Evolutionary conservation across 352 stramenopile genomes (phyloP).

Genomic region (Phytophthora litchii): DNA sequence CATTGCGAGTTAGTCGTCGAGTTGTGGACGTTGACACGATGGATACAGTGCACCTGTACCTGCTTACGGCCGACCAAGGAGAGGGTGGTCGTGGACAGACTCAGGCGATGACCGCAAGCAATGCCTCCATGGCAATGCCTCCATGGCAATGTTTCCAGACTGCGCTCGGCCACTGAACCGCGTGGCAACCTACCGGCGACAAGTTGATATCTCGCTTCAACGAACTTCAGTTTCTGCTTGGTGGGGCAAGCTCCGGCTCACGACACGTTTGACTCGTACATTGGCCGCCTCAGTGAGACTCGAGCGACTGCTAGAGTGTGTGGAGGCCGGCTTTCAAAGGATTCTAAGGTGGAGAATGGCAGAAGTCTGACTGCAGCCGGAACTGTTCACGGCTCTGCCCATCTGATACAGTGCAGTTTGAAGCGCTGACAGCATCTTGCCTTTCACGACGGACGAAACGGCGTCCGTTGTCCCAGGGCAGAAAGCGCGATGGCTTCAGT

Average conservation of each 20-base stretch:
- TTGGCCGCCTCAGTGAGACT: conserved; percentile 16
- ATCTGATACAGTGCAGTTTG: conserved; percentile 31
- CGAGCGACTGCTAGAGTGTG: neutral
- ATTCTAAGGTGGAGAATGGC: conserved; percentile 3
- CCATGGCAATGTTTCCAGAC: no score
- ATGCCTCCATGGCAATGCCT: no score
- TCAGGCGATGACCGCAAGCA: neutral
- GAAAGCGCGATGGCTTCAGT: conserved; percentile 30
- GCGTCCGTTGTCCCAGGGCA: conserved; percentile 8
- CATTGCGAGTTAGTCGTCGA: conserved; percentile 1
- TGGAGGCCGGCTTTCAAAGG: conserved; percentile 11
- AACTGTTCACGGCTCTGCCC: conserved; percentile 11
- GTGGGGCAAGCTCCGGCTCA: conserved; percentile 2
- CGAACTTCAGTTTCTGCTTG: conserved; percentile 3
- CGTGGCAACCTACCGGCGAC: neutral
- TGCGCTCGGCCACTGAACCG: neutral
- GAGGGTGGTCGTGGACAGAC: neutral
- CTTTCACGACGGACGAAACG: conserved; percentile 13
- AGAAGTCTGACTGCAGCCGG: conserved; percentile 1
- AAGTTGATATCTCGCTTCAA: conserved; percentile 1
- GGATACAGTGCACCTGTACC: conserved; percentile 13
- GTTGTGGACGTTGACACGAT: conserved; percentile 14
- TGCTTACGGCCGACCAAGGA: neutral
- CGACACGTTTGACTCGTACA: neutral
- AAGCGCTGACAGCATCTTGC: conserved; percentile 22